phyloP scores from a whole-genome alignment of 139 green algal species.

The Zygnema cylindricum region DNA sequence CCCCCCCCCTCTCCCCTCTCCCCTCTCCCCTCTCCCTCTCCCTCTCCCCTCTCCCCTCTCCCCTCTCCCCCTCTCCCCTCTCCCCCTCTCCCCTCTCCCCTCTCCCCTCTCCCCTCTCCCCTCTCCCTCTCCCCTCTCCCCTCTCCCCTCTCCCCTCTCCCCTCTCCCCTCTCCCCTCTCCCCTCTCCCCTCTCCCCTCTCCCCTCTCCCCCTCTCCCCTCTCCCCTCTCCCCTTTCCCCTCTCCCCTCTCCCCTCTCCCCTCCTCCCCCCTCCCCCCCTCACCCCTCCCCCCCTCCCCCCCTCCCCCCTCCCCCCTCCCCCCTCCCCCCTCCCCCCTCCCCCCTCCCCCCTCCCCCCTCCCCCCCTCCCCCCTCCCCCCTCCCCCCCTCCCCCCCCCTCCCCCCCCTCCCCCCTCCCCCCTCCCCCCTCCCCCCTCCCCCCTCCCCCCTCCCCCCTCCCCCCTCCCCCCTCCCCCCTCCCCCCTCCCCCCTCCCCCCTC shows the following conservation, averaged over 20 bases:
- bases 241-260: no score
- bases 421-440: not conserved
- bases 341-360: not conserved
- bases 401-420: not conserved
- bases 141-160: not conserved
- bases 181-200: not conserved
- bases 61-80: not conserved
- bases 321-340: not conserved
- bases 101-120: not conserved
- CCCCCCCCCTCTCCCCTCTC: not conserved
- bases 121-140: not conserved
- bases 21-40: not conserved
- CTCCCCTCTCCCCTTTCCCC: no score
- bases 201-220: not conserved
- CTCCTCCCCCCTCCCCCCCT: no score
- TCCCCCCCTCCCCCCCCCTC: not conserved
- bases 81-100: not conserved
- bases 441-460: not conserved
- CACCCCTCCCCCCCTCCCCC: no score
- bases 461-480: not conserved
- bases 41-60: not conserved
- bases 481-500: not conserved
- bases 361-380: not conserved
- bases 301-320: not conserved
- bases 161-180: not conserved